These are phyloP conservation scores for Boletus insuetus DNA, from an alignment of 768 basidiomycete species.

Conservation along the genomic window DNA sequence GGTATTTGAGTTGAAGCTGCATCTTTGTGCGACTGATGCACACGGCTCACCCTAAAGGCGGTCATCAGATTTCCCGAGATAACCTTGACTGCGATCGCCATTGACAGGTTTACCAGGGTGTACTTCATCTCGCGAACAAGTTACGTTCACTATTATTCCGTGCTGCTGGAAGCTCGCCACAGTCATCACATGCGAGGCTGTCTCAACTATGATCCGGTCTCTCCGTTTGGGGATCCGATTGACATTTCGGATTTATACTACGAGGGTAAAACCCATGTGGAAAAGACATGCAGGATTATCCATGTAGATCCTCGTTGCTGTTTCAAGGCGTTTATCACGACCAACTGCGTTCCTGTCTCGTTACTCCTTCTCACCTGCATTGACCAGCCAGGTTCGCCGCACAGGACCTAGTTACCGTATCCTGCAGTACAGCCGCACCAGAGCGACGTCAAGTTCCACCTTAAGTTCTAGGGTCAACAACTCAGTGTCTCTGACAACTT, in stretches of 20 bases:
- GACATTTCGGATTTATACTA: conserved; percentile 17
- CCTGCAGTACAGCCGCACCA: neutral
- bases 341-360: conserved; percentile 20
- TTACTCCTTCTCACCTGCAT: conserved; percentile 2
- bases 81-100: conserved; percentile 5
- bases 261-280: conserved; percentile 9
- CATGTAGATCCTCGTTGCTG: conserved; percentile 22
- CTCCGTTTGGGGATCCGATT: conserved; percentile 4
- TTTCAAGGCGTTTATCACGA: conserved; percentile 18
- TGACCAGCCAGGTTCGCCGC: neutral
- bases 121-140: conserved; percentile 21
- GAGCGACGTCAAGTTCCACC: neutral
- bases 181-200: conserved; percentile 14
- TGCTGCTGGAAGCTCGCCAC: conserved; percentile 1
- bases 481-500: neutral
- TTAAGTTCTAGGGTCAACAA: conserved; percentile 10
- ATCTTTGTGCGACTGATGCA: conserved; percentile 4
- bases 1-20: neutral
- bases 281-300: conserved; percentile 12
- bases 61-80: conserved; percentile 13
- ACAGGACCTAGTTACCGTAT: neutral
- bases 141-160: neutral
- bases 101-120: neutral
- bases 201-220: conserved; percentile 20
- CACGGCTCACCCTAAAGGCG: conserved; percentile 4